These are phyloP conservation scores for Phyllosticta citribraziliensis DNA, from an alignment of 2,329 filamentous ascomycete genomes.

Conservation along the genomic window DNA sequence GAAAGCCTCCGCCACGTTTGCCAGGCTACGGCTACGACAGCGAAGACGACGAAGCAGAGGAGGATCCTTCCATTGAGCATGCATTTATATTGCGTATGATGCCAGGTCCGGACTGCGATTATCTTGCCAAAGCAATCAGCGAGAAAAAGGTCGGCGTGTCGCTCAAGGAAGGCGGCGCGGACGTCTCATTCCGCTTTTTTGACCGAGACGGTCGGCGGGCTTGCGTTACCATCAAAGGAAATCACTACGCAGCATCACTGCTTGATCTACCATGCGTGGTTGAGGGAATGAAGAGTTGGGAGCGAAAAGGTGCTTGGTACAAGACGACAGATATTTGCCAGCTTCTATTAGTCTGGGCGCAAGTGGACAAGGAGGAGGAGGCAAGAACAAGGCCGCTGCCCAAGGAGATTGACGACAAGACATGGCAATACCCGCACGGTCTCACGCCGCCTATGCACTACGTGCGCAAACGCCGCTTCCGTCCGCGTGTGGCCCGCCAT, in stretches of 20 bases:
- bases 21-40: slow-evolving; percentile 92
- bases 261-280: slow-evolving; percentile 81
- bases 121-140: slow-evolving; percentile 64
- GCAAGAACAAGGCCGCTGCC: slow-evolving; percentile 52
- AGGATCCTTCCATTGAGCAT: slow-evolving; percentile 80
- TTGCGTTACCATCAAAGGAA: slow-evolving; percentile 58
- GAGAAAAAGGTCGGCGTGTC: slow-evolving; percentile 66
- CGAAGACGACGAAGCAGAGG: slow-evolving; percentile 82
- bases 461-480: slow-evolving; percentile 71
- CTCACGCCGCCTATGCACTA: slow-evolving; percentile 83
- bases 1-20: slow-evolving; percentile 57
- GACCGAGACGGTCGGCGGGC: slow-evolving; percentile 64
- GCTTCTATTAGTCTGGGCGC: slow-evolving; percentile 72
- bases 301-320: slow-evolving; percentile 70
- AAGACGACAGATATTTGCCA: slow-evolving; percentile 84
- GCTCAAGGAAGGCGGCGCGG: slow-evolving; percentile 56
- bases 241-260: slow-evolving; percentile 65
- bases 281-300: slow-evolving; percentile 90
- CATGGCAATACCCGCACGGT: slow-evolving; percentile 70
- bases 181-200: slow-evolving; percentile 73
- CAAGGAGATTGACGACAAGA: slow-evolving; percentile 56
- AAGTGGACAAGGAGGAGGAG: slow-evolving; percentile 47
- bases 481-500: slow-evolving; percentile 70
- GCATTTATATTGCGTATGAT: slow-evolving; percentile 84
- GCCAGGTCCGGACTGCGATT: slow-evolving; percentile 77